These are phyloP conservation scores for Botrytis aclada DNA, from an alignment of 2,329 filamentous ascomycete species.

Conservation along the genomic window DNA sequence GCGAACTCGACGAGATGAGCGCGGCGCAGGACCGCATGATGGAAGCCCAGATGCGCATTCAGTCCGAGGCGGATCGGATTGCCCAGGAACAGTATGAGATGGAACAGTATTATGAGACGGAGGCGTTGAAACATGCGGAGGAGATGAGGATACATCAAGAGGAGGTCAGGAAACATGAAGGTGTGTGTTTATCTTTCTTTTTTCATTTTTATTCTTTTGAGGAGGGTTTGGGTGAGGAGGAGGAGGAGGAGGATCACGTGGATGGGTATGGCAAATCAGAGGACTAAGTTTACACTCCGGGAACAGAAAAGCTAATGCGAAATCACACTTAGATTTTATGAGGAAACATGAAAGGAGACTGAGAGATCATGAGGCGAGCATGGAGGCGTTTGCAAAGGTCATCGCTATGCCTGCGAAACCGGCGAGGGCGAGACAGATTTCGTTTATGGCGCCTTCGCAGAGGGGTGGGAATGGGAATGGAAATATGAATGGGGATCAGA, in stretches of 20 bases:
- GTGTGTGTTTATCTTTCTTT: conserved; percentile 5
- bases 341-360: conserved; percentile 28
- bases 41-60: conserved; percentile 28
- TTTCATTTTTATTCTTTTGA: not conserved
- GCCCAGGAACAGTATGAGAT: conserved; percentile 38
- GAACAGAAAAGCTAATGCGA: not conserved
- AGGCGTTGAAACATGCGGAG: conserved; percentile 35
- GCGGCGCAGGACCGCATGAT: conserved; percentile 31
- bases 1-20: conserved; percentile 30
- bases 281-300: too few relatives aligned
- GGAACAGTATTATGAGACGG: conserved; percentile 37
- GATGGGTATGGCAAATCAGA: not conserved
- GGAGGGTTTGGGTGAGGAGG: too few relatives aligned
- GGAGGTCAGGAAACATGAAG: conserved; percentile 35
- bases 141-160: conserved; percentile 35
- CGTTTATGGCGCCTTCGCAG: conserved; percentile 26
- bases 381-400: conserved; percentile 37
- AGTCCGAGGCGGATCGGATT: conserved; percentile 33
- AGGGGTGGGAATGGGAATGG: not conserved
- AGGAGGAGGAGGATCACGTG: not conserved
- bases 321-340: conserved; percentile 19
- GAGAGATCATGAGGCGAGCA: conserved; percentile 34
- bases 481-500: not conserved
- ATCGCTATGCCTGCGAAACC: conserved; percentile 36
- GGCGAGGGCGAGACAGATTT: conserved; percentile 29